Percentiles rank a stretch among this genome's conserved stretches.
Conservation (phyloP, 495 filamentous ascomycete genomes). For the Tuber microsphaerosporum region DNA sequence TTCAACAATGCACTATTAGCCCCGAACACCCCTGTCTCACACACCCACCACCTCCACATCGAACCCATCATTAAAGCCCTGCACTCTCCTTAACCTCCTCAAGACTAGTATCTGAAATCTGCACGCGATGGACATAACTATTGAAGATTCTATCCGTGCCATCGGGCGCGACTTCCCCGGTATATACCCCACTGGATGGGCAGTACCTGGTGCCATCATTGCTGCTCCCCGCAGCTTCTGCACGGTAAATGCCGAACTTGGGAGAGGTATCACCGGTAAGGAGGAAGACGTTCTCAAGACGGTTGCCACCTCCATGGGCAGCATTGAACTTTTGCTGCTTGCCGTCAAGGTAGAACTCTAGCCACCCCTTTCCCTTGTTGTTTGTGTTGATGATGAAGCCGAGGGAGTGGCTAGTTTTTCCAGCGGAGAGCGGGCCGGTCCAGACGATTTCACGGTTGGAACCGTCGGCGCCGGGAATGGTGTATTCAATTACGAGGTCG, state of each 20-base stretch:
- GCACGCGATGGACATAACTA: constrained; percentile 37
- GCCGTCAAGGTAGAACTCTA: constrained; percentile 37
- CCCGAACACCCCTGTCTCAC: neutral
- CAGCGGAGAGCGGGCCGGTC: constrained; percentile 26
- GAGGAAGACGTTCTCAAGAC: constrained; percentile 33
- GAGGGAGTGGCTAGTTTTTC: constrained; percentile 23
- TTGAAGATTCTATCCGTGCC: constrained; percentile 30
- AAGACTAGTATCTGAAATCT: constrained; percentile 39
- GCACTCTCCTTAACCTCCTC: constrained; percentile 30
- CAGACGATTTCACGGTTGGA: constrained; percentile 34
- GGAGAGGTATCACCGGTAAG: constrained; percentile 41
- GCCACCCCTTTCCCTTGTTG: constrained; percentile 27
- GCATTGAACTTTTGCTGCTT: constrained; percentile 38
- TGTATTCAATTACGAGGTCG: constrained; percentile 38
- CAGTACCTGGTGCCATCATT: constrained; percentile 17
- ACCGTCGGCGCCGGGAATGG: constrained; percentile 28
- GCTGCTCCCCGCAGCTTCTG: constrained; percentile 31
- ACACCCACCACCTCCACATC: neutral
- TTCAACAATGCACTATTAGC: neutral
- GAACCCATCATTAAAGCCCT: constrained; percentile 16
- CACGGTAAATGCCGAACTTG: constrained; percentile 42
- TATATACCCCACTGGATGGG: constrained; percentile 23
- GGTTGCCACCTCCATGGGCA: constrained; percentile 29
- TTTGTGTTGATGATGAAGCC: constrained; percentile 42
- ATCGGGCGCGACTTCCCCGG: constrained; percentile 12